Evolutionary conservation across 1,139 yeast genomes (phyloP).

Genomic region (Taphrina sp.): DNA sequence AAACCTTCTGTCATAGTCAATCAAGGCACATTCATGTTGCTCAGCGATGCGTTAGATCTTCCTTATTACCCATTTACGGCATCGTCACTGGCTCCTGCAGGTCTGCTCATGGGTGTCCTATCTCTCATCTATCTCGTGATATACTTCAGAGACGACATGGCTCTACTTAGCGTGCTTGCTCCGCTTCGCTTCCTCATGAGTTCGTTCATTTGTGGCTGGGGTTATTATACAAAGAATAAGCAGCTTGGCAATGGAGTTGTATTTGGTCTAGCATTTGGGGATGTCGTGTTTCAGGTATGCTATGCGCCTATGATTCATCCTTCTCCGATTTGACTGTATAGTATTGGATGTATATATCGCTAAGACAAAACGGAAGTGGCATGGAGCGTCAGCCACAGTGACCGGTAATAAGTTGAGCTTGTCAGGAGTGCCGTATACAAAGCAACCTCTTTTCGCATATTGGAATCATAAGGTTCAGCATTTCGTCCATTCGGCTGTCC

Average conservation of each 20-base stretch:
- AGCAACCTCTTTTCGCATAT: too few species aligned
- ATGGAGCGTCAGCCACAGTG: too few species aligned
- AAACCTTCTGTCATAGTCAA: conserved; percentile 16
- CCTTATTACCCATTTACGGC: conserved; percentile 29
- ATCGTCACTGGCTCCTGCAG: conserved; percentile 11
- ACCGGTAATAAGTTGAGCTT: too few species aligned
- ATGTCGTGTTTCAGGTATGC: conserved; percentile 18
- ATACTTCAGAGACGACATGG: conserved; percentile 22
- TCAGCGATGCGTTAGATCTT: conserved; percentile 19
- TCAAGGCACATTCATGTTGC: conserved; percentile 22
- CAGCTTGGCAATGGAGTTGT: conserved; percentile 24
- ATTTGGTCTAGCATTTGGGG: conserved; percentile 22
- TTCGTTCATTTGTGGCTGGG: conserved; percentile 23
- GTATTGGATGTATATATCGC: conserved; percentile 20
- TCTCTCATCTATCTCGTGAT: conserved; percentile 18
- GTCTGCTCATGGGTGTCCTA: conserved; percentile 17
- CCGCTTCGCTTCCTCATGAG: conserved; percentile 20
- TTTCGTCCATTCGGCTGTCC: too few species aligned
- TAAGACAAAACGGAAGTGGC: conserved; percentile 9
- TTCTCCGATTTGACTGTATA: neutral
- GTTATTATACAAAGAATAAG: conserved; percentile 1
- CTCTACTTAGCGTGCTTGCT: conserved; percentile 15
- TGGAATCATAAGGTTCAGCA: too few species aligned
- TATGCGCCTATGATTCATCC: neutral
- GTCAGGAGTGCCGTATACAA: too few species aligned